Percentiles rank a stretch among this genome's conserved stretches.
Conservation (phyloP, 257 asterid species). For the Galeopsis tetrahit region DNA sequence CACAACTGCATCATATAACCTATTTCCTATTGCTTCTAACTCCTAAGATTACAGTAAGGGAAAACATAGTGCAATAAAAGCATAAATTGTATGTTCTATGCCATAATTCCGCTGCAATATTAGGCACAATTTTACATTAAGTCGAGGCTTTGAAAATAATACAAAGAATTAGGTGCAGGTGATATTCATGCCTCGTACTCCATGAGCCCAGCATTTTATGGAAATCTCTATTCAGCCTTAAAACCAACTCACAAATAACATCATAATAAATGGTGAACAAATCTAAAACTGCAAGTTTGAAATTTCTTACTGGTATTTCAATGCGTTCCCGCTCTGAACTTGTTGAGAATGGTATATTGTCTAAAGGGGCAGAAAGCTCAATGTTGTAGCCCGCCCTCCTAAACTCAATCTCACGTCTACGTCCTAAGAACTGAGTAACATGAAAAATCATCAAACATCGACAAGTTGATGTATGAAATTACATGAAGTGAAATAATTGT, state of each 20-base stretch:
- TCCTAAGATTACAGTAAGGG: background rate
- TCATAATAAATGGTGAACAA: slow-evolving; percentile 8
- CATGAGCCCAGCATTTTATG: slow-evolving; percentile 24
- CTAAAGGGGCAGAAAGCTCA: slow-evolving; percentile 84
- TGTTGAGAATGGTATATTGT: slow-evolving; percentile 85
- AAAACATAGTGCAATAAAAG: slow-evolving; percentile 11
- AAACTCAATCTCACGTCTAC: slow-evolving; percentile 82
- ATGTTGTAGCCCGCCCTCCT: slow-evolving; percentile 92
- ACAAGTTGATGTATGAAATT: slow-evolving; percentile 30
- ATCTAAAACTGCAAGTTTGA: slow-evolving; percentile 31
- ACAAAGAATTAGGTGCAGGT: slow-evolving; percentile 10
- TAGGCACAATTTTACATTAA: slow-evolving; percentile 9
- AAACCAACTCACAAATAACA: slow-evolving; percentile 22
- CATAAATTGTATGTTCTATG: slow-evolving; percentile 2
- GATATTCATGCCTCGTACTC: slow-evolving; percentile 27
- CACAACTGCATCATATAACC: slow-evolving; percentile 23
- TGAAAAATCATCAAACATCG: slow-evolving; percentile 14
- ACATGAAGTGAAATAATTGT: slow-evolving; percentile 26
- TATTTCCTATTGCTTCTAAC: slow-evolving; percentile 23
- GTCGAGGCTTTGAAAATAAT: slow-evolving; percentile 12
- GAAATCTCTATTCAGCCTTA: slow-evolving; percentile 22
- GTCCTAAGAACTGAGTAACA: slow-evolving; percentile 81
- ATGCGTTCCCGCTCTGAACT: slow-evolving; percentile 83
- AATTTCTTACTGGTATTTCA: slow-evolving; percentile 79
- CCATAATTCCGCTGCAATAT: slow-evolving; percentile 23